Percentiles rank a stretch among this genome's conserved stretches.
Conservation (phyloP, 2,329 filamentous ascomycete genomes). For the Clathrospora elynae region DNA sequence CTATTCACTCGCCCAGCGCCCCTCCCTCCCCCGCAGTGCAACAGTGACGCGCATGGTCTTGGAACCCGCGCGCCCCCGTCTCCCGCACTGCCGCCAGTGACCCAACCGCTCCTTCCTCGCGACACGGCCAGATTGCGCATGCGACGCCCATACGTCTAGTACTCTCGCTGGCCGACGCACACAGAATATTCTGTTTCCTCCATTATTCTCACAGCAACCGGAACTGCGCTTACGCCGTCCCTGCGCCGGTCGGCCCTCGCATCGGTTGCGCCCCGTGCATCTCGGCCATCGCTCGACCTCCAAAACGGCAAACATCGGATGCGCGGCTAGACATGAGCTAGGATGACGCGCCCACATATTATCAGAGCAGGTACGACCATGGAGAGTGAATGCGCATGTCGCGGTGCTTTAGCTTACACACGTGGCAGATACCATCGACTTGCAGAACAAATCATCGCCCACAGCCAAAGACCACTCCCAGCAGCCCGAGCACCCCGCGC, state of each 20-base stretch:
- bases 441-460: conserved; percentile 81
- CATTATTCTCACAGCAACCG: conserved; percentile 4
- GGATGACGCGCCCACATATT: conserved; percentile 62
- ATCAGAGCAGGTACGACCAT: conserved; percentile 58
- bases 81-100: conserved; percentile 23
- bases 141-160: conserved; percentile 20
- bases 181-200: conserved; percentile 9
- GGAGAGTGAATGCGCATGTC: background rate
- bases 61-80: conserved; percentile 25
- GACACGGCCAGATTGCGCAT: conserved; percentile 17
- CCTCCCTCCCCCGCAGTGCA: conserved; percentile 9
- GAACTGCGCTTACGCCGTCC: conserved; percentile 12
- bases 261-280: conserved; percentile 35
- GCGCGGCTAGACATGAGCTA: conserved; percentile 42
- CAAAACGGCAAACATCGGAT: conserved; percentile 9
- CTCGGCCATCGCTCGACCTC: conserved; percentile 27
- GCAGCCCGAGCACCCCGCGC: conserved; percentile 58
- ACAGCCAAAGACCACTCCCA: conserved; percentile 81
- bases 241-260: conserved; percentile 29
- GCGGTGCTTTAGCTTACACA: conserved; percentile 30
- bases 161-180: conserved; percentile 20
- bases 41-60: conserved; percentile 19
- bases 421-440: conserved; percentile 83
- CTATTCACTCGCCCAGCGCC: conserved; percentile 5
- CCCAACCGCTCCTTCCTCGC: conserved; percentile 22